Evolutionary conservation across 2,329 filamentous ascomycete species (phyloP), one percentile per base, ranked within the genome.

Genomic region (Trichoderma harzianum): DNA sequence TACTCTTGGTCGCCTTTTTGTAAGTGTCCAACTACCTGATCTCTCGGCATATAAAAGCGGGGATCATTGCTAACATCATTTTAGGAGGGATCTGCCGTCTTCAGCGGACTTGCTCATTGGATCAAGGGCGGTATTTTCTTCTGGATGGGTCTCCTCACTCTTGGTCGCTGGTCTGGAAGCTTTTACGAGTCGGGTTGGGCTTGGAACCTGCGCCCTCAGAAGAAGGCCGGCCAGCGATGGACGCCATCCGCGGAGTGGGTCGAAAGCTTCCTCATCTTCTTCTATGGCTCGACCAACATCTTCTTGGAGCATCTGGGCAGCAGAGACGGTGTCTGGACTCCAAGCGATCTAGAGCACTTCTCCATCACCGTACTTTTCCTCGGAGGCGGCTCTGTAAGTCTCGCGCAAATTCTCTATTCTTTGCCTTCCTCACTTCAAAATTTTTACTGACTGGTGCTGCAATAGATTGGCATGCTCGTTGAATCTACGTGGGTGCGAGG

Each of bases 101-200:
- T 95, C 84, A 95, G 91, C 76, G 94, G 95, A 2, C 86, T 98
- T 55, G 95, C 95, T 8, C 95, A 98, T 79, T 97, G 93, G 84
- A 90, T 98, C 80, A 98, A 98, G 80, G 95, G 95, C 60, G 93
- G 93, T 4, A 92, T 98, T 69, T 98, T 98, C 85, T 94, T 98
- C 83, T 96, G 93, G 91, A 93, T 97, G 74, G 95, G 95, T 10
- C 82, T 97, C 24, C 83, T 98, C 73, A 97, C 93, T 0, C 86
- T 98, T 5, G 94, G 94, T 34, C 91, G 95, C 70, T 98, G 94
- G 92, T 90, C 94, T 78, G 95, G 95, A 30, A 93, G 92, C 79
- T 98, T 97, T 79, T 91, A 92, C 72, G 93, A 97, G 73, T 87
- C 95, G 71, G 95, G 95, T 75, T 98, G 95, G 95, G 93, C 94